These are phyloP conservation scores for Flaveria trinervia DNA, from an alignment of 129 eudicot species.

Conservation along the genomic window DNA sequence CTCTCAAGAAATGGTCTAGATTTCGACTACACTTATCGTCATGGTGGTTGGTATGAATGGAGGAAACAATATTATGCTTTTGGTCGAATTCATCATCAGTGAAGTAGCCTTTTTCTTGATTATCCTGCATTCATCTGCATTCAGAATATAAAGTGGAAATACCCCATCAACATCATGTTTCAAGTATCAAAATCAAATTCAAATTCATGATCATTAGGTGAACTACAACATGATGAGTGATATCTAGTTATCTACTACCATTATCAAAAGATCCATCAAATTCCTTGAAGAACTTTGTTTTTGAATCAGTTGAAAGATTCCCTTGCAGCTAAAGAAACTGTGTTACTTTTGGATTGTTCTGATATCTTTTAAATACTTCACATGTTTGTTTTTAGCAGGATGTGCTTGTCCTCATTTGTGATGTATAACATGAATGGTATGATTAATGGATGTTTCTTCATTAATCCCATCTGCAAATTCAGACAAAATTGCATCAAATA, in stretches of 20 bases:
- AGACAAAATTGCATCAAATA: not conserved
- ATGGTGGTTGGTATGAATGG: not conserved
- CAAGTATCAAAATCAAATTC: not conserved
- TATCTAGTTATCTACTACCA: conserved; percentile 57
- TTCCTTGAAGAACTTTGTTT: conserved; percentile 80
- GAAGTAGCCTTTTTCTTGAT: conserved; percentile 55
- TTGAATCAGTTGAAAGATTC: conserved; percentile 86
- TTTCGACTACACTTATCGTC: conserved; percentile 50
- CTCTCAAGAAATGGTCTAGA: conserved; percentile 53
- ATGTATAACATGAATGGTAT: conserved; percentile 93
- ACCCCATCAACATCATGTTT: conserved; percentile 5
- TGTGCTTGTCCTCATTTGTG: conserved; percentile 86
- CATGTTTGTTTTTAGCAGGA: conserved; percentile 89
- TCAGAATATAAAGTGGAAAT: not conserved
- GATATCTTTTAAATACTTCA: conserved; percentile 78
- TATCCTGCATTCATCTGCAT: conserved; percentile 64
- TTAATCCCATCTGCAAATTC: conserved; percentile 80
- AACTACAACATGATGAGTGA: conserved; percentile 82
- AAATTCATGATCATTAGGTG: conserved; percentile 42
- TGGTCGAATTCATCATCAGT: conserved; percentile 59
- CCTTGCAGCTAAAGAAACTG: conserved; percentile 66
- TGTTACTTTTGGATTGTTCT: conserved; percentile 87
- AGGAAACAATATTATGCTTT: conserved; percentile 11
- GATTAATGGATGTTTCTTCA: conserved; percentile 93
- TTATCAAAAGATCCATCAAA: conserved; percentile 87